Evolutionary conservation across 2,329 filamentous ascomycete genomes (phyloP), one percentile per base, ranked within the genome.

Genomic region (Reticulascus tulasneorum): DNA sequence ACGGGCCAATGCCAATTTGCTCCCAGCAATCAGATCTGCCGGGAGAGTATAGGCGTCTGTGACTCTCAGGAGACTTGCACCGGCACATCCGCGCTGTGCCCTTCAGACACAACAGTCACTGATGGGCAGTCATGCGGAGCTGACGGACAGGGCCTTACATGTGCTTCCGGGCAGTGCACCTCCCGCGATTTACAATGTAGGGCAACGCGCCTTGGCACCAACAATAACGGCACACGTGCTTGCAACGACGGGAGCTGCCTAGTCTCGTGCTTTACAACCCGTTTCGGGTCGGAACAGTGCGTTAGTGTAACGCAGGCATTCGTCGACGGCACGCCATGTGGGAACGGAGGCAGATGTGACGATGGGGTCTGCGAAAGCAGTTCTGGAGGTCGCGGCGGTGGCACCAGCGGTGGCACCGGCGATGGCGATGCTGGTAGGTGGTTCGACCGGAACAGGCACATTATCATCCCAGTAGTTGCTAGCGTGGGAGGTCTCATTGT

Each of bases 161-260:
- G 88, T 55, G 85, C 88, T 17, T 86, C 82, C 33, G 88, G 88
- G 11, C 86, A 93, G 60, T 94, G 88, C 62, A 94, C 88, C 7
- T 88, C 82, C 38, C 79, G 88, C 45, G 77, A 93, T 56, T 71
- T 79, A 53, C 88, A 94, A 62, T 94, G 88, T 66, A 80, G 81
- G 58, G 82, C 78, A 3, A 67, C 89, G 18, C 84, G 94, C 73
- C 86, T 86, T 16, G 75, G 82, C 46, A 81, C 79, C 1, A 71
- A 75, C 40, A 75, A 73, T 54, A 89, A 88, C 62, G 77, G 86
- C 51, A 90, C 84, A 2, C 79, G 78, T 49, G 82, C 86, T 8
- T 94, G 88, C 61, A 79, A 83, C 47, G 68, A 66, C 37, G 71
- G 71, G 24, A 80, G 78, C 21, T 94, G 88, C 60, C 70, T 71